Percentiles rank a stretch among this genome's conserved stretches.
These are phyloP conservation scores for Hortiboletus flavorubellus DNA, from an alignment of 768 basidiomycete species.

Conservation along the genomic window DNA sequence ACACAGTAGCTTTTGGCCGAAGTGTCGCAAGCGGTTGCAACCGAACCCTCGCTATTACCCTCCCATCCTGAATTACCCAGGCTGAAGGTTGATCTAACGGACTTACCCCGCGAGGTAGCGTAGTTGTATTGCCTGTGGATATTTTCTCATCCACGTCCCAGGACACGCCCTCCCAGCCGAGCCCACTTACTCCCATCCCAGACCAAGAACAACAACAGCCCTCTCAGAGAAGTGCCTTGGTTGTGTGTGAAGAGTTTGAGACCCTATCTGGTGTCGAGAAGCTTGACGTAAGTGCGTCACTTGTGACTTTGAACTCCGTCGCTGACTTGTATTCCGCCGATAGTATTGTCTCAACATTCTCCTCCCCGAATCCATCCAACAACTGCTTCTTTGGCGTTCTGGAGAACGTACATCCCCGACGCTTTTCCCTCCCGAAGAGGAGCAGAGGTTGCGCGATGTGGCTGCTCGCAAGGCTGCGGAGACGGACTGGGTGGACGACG, in stretches of 20 bases:
- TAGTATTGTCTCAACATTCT: conserved; percentile 75
- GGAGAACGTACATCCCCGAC: conserved; percentile 51
- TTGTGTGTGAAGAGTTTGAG: conserved; percentile 44
- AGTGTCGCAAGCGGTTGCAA: conserved; percentile 30
- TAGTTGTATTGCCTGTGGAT: background rate
- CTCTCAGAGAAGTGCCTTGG: conserved; percentile 14
- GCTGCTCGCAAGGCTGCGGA: conserved; percentile 48
- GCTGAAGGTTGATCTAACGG: conserved; percentile 13
- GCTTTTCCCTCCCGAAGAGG: conserved; percentile 52
- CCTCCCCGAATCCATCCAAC: conserved; percentile 66
- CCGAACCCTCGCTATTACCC: conserved; percentile 24
- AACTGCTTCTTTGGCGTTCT: conserved; percentile 70
- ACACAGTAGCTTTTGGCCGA: conserved; percentile 25
- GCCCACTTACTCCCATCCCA: conserved; percentile 19
- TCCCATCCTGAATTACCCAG: conserved; percentile 23
- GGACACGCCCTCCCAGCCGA: conserved; percentile 19
- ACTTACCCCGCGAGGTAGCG: conserved; percentile 10
- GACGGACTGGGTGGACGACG: conserved; percentile 69
- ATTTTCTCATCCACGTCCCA: conserved; percentile 4
- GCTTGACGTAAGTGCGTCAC: conserved; percentile 41
- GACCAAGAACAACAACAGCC: conserved; percentile 6
- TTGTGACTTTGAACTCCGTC: background rate
- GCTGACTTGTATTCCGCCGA: background rate
- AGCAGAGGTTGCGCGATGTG: conserved; percentile 49
- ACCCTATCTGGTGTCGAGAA: conserved; percentile 45